A percentile compares a stretch with the other conserved stretches of the same genome.
Conservation (phyloP, 1,139 yeast genomes). For the Yamadazyma spencermartinsiae region DNA sequence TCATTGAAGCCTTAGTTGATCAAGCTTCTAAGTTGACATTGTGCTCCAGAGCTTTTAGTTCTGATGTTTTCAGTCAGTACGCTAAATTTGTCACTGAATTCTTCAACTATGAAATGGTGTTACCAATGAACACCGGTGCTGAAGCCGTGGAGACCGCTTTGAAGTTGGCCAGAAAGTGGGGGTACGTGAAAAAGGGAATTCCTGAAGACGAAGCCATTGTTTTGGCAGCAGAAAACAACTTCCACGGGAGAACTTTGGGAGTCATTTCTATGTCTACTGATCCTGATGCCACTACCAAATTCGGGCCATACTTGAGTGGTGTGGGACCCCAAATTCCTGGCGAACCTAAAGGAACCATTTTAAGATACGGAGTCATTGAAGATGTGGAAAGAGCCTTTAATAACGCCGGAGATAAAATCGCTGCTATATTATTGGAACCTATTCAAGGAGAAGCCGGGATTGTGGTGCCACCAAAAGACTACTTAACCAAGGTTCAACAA, state of each 20-base stretch:
- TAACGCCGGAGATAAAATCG: slow-evolving; percentile 86
- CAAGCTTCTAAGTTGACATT: slow-evolving; percentile 85
- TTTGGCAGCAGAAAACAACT: slow-evolving; percentile 82
- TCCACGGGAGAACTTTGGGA: slow-evolving; percentile 96
- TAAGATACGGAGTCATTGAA: slow-evolving; percentile 80
- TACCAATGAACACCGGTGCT: slow-evolving; percentile 99
- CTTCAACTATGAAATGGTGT: slow-evolving; percentile 87
- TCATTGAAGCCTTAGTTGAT: slow-evolving; percentile 77
- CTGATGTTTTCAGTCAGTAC: slow-evolving; percentile 82
- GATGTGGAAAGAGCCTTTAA: slow-evolving; percentile 83
- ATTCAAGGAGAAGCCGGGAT: slow-evolving; percentile 99
- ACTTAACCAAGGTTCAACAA: slow-evolving; percentile 68
- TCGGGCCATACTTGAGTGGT: slow-evolving; percentile 86
- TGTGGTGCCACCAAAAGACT: slow-evolving; percentile 86
- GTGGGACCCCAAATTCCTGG: slow-evolving; percentile 83
- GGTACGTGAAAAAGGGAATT: slow-evolving; percentile 84
- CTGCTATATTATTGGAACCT: slow-evolving; percentile 91
- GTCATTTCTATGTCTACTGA: slow-evolving; percentile 96
- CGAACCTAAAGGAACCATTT: slow-evolving; percentile 48
- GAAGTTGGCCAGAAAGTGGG: slow-evolving; percentile 97
- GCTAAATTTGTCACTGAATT: slow-evolving; percentile 89
- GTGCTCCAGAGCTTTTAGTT: slow-evolving; percentile 90
- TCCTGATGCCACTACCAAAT: slow-evolving; percentile 84
- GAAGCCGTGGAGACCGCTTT: slow-evolving; percentile 97
- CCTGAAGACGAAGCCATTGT: slow-evolving; percentile 82